Base-by-base conservation (phyloP, 2,329 filamentous ascomycete species). In the Thielaviopsis punctulata region DNA sequence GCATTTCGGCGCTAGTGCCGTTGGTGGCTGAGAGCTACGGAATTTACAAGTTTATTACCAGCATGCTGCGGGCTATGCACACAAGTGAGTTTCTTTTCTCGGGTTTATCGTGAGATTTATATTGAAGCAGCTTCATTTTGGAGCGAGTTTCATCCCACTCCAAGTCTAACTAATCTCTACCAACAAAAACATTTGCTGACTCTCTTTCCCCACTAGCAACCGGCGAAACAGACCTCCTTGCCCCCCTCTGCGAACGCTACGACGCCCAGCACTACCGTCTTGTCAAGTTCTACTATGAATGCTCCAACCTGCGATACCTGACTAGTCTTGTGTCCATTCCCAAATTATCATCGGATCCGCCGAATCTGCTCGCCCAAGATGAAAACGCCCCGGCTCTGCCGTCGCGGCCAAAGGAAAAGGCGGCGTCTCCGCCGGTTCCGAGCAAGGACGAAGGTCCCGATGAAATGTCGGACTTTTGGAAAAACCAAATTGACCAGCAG, bases 41-140 rank as follows among this genome's bases (percentile, higher is more conserved):
- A 47, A 96, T 98, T 60, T 98, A 98, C 74, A 96, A 96, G 68
- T 98, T 98, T 65, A 89, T 95, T 58, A 98, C 92, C 0, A 98
- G 92, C 82, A 98, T 98, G 92, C 69, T 98, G 56, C 80, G 92
- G 52, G 92, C 92, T 15, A 95, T 98, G 89, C 90, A 98, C 65
- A 90, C 86, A 2, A 88, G 85, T 89, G 72, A 63, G 82, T 69
- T 21, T 13, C 21, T 27, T n/a, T 13, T 46, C 36, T 39, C 2
- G 45, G 12, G 30, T n/a, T 22, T 15, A 19, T 25, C 12, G 7
- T 33, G 18, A 43, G 21, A 25, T n/a, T 4, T 18, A 30, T n/a
- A n/a, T n/a, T n/a, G n/a, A n/a, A n/a, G n/a, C n/a, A n/a, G n/a
- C n/a, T n/a, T 24, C 15, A 18, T 49, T n/a, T 24, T 30, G 6